Evolutionary conservation across 2,329 filamentous ascomycete genomes (phyloP).

Genomic region (Pyrenochaeta sp.): DNA sequence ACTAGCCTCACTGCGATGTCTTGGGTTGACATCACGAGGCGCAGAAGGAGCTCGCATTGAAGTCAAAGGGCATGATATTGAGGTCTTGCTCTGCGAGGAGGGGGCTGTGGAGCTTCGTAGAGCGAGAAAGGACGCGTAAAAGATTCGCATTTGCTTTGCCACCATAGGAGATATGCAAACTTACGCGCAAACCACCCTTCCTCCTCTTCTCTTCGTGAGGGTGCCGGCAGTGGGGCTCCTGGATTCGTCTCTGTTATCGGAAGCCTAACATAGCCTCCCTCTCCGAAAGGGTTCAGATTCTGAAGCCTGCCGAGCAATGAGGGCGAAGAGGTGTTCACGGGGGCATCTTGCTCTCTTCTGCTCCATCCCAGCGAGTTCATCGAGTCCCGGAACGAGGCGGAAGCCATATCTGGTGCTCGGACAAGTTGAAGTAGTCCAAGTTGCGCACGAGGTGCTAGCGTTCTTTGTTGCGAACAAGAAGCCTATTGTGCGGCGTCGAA

Average conservation of each 20-base stretch:
- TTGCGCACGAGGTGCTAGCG: constrained; percentile 32
- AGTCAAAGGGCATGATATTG: not conserved
- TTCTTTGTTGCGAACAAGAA: constrained; percentile 13
- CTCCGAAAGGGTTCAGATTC: constrained; percentile 86
- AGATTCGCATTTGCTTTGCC: constrained; percentile 20
- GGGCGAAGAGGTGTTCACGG: constrained; percentile 76
- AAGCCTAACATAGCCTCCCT: constrained; percentile 87
- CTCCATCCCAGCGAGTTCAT: constrained; percentile 97
- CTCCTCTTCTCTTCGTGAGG: constrained; percentile 87
- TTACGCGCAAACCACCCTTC: constrained; percentile 96
- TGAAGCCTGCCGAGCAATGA: constrained; percentile 83
- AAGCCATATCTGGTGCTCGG: constrained; percentile 70
- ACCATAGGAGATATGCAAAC: constrained; percentile 55
- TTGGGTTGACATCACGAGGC: constrained; percentile 41
- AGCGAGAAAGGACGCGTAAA: constrained; percentile 15
- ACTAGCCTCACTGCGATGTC: constrained; percentile 35
- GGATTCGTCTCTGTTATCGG: constrained; percentile 79
- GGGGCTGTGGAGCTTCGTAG: constrained; percentile 12
- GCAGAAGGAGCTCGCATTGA: constrained; percentile 8
- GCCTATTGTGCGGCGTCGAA: constrained; percentile 15
- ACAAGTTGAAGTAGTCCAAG: constrained; percentile 11
- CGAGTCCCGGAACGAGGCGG: constrained; percentile 87
- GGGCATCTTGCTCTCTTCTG: constrained; percentile 78
- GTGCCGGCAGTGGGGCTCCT: constrained; percentile 85
- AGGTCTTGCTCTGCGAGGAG: constrained; percentile 20